Base-by-base conservation (phyloP, 2,329 filamentous ascomycete species). In the Penicillium sp. region DNA sequence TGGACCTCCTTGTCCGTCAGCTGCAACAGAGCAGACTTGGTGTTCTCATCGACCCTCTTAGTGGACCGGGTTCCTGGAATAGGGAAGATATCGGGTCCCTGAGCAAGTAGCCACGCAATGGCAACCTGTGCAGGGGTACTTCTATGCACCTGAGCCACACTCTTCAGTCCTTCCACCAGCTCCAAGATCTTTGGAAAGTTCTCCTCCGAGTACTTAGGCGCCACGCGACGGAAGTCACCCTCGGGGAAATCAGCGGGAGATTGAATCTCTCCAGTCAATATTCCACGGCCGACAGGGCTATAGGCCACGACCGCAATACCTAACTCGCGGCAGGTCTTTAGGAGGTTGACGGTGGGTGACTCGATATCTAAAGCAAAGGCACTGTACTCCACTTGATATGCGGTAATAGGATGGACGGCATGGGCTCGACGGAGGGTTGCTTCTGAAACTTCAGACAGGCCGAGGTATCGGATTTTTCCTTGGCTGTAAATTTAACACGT, bases 21-120 rank as follows among this genome's bases (percentile, higher is more conserved):
- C 5, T 58, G 38, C 5, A 68, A n/a, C 31, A 52, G 22, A 3
- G 56, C 50, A 45, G 59, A 35, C 8, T 44, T 57, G 5, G 55
- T 53, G 18, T 68, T 68, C 26, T 67, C 63, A 10, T 64, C 62
- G 50, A 66, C 55, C 14, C 65, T 58, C n/a, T 51, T 44, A 4
- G 59, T 50, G n/a, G 55, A 62, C 32, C 61, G 65, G 7, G 67
- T 70, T 8, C 68, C 68, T 0, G 68, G 68, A 32, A 71, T 69
- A 3, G 68, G 66, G 24, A 71, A 62, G 34, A 69, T 64, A 40
- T 68, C 66, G 5, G 59, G 34, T 3, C 82, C 83, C 63, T 88
- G 84, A 4, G 79, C 79, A 60, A 86, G 63, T 54, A 89, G 62
- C 85, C 86, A 89, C 0, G 85, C 85, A 29, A 89, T 74, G 1